A percentile compares a stretch with the other conserved stretches of the same genome.
Conservation (phyloP, 2,329 filamentous ascomycete species). For the Zopfia rhizophila region DNA sequence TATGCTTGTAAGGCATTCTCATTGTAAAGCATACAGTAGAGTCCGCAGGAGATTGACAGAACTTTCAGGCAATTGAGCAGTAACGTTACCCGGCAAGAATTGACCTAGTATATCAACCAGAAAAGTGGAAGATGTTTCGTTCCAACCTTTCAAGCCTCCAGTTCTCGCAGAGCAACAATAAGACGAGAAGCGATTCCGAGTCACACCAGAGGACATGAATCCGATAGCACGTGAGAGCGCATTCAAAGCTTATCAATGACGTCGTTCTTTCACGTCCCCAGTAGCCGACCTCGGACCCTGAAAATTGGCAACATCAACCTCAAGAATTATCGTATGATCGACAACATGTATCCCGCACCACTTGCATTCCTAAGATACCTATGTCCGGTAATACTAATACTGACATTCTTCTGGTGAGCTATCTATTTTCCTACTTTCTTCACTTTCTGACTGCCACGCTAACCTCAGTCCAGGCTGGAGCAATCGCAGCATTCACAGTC, state of each 20-base stretch:
- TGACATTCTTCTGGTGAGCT: constrained; percentile 67
- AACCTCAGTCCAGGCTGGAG: constrained; percentile 73
- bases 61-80: too few species aligned
- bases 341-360: not conserved
- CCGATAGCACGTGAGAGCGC: constrained; percentile 9
- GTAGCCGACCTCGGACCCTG: constrained; percentile 19
- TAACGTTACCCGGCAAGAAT: too few species aligned
- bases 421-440: not conserved
- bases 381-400: constrained; percentile 58
- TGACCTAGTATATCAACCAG: too few species aligned
- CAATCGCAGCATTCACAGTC: constrained; percentile 84
- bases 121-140: too few species aligned
- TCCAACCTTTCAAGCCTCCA: too few species aligned
- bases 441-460: constrained; percentile 2
- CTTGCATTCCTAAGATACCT: not conserved
- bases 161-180: too few species aligned
- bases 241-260: constrained; percentile 23
- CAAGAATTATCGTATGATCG: not conserved
- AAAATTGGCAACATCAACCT: not conserved
- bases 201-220: too few species aligned
- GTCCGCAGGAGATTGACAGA: too few species aligned
- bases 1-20: too few species aligned
- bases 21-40: too few species aligned
- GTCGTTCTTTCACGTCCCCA: constrained; percentile 25
- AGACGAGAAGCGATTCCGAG: too few species aligned